Evolutionary conservation across 2,329 filamentous ascomycete species (phyloP).

Genomic region (Tolypocladium tundrense): DNA sequence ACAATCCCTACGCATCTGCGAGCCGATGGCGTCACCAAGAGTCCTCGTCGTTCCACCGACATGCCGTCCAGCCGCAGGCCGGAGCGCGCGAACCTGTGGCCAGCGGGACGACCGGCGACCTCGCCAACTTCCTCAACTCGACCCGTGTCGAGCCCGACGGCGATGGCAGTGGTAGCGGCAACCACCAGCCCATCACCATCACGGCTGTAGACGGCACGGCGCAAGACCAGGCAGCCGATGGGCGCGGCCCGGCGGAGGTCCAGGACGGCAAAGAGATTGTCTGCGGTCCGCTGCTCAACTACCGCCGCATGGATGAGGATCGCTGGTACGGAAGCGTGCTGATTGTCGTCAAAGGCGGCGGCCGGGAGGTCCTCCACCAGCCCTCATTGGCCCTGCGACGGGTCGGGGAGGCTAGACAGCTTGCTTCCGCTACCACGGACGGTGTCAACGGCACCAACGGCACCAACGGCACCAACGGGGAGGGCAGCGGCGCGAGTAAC

Average conservation of each 20-base stretch:
- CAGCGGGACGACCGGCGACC: conserved; percentile 34
- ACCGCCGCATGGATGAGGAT: conserved; percentile 61
- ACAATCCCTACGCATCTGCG: conserved; percentile 45
- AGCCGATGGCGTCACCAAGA: conserved; percentile 56
- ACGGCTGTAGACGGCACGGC: conserved; percentile 24
- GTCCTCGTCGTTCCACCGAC: conserved; percentile 42
- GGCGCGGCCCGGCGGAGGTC: conserved; percentile 10
- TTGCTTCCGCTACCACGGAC: conserved; percentile 9
- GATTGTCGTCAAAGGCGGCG: conserved; percentile 67
- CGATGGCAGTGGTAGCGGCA: conserved; percentile 18
- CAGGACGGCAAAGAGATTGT: conserved; percentile 49
- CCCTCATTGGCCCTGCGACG: conserved; percentile 49
- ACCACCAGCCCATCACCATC: conserved; percentile 40
- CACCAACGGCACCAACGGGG: conserved; percentile 13
- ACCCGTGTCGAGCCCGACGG: conserved; percentile 35
- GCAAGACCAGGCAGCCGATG: conserved; percentile 12
- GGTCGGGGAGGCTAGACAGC: conserved; percentile 16
- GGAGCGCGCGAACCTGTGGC: conserved; percentile 20
- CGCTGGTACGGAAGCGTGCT: conserved; percentile 80
- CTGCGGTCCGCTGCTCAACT: conserved; percentile 68
- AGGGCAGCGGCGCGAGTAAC: conserved; percentile 12
- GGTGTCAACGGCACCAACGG: conserved; percentile 18
- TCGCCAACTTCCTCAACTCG: conserved; percentile 46
- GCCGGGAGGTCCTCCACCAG: conserved; percentile 42
- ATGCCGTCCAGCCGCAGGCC: conserved; percentile 26